Conservation (phyloP, 73 alveolate genomes). For the Paramecium primaurelia region DNA sequence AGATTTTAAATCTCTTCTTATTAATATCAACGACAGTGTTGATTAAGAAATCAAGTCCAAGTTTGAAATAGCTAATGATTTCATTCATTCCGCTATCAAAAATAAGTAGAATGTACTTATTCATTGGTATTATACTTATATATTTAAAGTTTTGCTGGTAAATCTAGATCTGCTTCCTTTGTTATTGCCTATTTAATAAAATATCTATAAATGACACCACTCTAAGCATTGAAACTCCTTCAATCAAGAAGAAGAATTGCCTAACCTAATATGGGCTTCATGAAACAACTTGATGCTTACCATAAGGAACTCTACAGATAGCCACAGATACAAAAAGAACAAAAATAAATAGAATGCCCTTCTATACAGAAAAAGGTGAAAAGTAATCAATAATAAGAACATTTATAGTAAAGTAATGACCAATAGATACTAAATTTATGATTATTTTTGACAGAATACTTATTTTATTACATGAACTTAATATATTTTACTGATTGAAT, state of each 20-base stretch:
- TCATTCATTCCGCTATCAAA: not conserved
- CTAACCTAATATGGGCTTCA: conserved; percentile 14
- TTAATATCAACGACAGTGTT: conserved; percentile 17
- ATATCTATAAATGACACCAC: not conserved
- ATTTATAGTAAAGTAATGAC: not conserved
- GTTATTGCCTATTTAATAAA: conserved; percentile 24
- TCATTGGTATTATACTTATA: not conserved
- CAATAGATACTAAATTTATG: not conserved
- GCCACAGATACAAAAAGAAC: conserved; percentile 5
- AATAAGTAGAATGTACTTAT: not conserved
- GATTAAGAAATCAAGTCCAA: not conserved
- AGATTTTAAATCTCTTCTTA: not conserved
- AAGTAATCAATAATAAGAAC: not conserved
- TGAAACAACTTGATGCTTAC: conserved; percentile 12
- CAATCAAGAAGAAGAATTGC: not conserved
- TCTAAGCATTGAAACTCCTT: not conserved
- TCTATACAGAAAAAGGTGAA: not conserved
- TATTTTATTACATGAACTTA: not conserved
- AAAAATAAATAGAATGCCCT: not conserved
- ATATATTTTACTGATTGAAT: not conserved
- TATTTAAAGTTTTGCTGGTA: conserved; percentile 27
- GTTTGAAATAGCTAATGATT: conserved; percentile 8
- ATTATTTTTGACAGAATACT: not conserved
- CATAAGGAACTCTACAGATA: not conserved
- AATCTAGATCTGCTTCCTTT: conserved; percentile 40